phyloP scores from a whole-genome alignment of 2,329 filamentous ascomycete genomes.

The Aspergillus neotritici region DNA sequence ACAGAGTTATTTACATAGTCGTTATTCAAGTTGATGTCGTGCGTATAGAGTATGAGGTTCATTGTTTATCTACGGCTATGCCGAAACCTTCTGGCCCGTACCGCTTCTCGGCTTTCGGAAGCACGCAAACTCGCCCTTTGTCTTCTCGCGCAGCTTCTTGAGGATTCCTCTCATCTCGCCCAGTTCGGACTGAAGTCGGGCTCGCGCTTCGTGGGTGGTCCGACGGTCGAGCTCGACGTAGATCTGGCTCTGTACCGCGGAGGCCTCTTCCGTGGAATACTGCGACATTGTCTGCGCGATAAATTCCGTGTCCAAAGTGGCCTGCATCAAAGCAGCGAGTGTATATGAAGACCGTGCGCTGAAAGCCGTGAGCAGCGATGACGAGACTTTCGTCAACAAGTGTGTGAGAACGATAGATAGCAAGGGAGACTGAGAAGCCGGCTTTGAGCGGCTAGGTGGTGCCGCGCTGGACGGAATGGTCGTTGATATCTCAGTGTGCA shows the following conservation, averaged over 20 bases:
- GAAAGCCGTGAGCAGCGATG: slow-evolving; percentile 78
- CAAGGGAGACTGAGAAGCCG: slow-evolving; percentile 58
- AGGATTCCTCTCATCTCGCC: slow-evolving; percentile 82
- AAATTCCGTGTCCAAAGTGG: slow-evolving; percentile 95
- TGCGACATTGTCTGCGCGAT: slow-evolving; percentile 86
- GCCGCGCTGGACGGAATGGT: slow-evolving; percentile 64
- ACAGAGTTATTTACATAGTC: too few species aligned
- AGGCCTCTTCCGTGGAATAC: slow-evolving; percentile 79
- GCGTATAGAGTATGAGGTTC: too few species aligned
- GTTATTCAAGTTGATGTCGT: too few species aligned
- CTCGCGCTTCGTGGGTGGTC: slow-evolving; percentile 80
- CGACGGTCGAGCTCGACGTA: slow-evolving; percentile 85
- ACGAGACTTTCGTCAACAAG: slow-evolving; percentile 74
- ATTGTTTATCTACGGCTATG: slow-evolving; percentile 2
- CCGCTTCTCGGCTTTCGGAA: slow-evolving; percentile 60
- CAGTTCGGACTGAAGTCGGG: slow-evolving; percentile 75
- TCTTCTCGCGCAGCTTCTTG: slow-evolving; percentile 75
- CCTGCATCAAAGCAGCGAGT: slow-evolving; percentile 84
- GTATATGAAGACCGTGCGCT: slow-evolving; percentile 61
- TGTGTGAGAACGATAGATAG: slow-evolving; percentile 78
- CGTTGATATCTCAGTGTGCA: slow-evolving; percentile 84
- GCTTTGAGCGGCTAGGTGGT: slow-evolving; percentile 67
- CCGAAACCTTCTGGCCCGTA: slow-evolving; percentile 17
- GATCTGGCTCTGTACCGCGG: slow-evolving; percentile 78
- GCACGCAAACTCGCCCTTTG: slow-evolving; percentile 80